Base-by-base conservation (phyloP, 176 grass and related monocot species). In the Musa schizocarpa region DNA sequence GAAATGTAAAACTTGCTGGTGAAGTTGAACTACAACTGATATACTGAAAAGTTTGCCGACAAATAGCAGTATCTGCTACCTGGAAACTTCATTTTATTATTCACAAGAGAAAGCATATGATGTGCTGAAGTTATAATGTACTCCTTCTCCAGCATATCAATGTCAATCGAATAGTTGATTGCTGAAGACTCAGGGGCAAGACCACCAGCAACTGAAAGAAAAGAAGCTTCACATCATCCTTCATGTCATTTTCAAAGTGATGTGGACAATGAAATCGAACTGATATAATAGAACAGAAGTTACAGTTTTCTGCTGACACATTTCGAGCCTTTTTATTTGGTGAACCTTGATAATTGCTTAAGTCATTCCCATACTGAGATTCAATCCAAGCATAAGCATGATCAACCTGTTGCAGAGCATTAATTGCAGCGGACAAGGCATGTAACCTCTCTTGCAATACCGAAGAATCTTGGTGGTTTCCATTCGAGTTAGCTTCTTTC, bases 131-230 rank as follows among this genome's bases (percentile, higher is more conserved):
- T 93, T 78, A 93, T 73, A 72, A 82, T 50, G 80, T 93, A 91
- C 78, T 98, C 94, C 79, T 98, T 98, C 78, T 98, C 94, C 74
- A 98, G 86, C 75, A 83, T 84, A 77, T 91, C 94, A 78, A 98
- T 83, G 78, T 98, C 88, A 86, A 93, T 82, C 74, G 90, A 93
- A 81, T 76, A 93, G 69, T 86, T 71, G 19, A 85, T 80, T 59
- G 82, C 82, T 59, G 81, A 82, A 22, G 83, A 76, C 80, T 93
- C 84, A 51, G 81, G 81, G 49, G 83, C 71, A 73, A 81, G 78
- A 63, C 83, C 80, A 69, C 74, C 87, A 83, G 75, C 66, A 78
- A 51, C 87, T 87, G 85, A 68, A 71, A 72, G 83, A 80, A 81
- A 73, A 79, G 55, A 71, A 62, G 75, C 81, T 63, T 51, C 50